Percentiles rank a stretch among this genome's conserved stretches.
phyloP scores from a whole-genome alignment of 2,329 filamentous ascomycete genomes.

The Aureobasidium pullulans region DNA sequence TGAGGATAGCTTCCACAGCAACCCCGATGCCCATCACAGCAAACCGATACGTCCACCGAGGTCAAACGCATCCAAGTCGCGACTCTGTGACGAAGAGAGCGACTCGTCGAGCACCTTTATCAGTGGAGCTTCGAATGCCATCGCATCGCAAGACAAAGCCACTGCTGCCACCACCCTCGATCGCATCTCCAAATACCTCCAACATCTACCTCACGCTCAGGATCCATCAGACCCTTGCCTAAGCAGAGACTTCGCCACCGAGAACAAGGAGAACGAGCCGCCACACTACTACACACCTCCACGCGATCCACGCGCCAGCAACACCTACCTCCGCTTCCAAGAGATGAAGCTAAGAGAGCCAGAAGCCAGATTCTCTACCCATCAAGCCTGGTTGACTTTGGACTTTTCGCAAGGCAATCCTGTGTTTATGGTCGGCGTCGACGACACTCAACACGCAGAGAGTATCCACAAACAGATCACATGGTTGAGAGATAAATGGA shows the following conservation, averaged over 20 bases:
- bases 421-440: not conserved
- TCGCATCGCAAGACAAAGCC: not conserved
- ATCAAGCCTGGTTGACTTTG: not conserved
- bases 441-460: not conserved
- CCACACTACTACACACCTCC: not conserved
- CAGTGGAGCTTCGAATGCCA: not conserved
- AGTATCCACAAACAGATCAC: not conserved
- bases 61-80: not conserved
- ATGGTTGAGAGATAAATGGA: conserved; percentile 1
- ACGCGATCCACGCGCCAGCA: not conserved
- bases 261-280: too few relatives aligned
- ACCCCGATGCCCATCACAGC: not conserved
- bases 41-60: not conserved
- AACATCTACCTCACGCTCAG: not conserved
- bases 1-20: not conserved
- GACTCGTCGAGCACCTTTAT: not conserved
- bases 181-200: not conserved
- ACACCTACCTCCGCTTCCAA: not conserved
- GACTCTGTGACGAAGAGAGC: too few relatives aligned
- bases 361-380: not conserved
- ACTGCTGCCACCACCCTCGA: not conserved
- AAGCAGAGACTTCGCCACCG: not conserved
- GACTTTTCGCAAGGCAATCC: not conserved
- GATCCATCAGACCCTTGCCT: not conserved
- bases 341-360: not conserved